A percentile compares a stretch with the other conserved stretches of the same genome.
Evolutionary conservation across 768 basidiomycete species (phyloP).

Genomic region (Tricholoma saponaceum): DNA sequence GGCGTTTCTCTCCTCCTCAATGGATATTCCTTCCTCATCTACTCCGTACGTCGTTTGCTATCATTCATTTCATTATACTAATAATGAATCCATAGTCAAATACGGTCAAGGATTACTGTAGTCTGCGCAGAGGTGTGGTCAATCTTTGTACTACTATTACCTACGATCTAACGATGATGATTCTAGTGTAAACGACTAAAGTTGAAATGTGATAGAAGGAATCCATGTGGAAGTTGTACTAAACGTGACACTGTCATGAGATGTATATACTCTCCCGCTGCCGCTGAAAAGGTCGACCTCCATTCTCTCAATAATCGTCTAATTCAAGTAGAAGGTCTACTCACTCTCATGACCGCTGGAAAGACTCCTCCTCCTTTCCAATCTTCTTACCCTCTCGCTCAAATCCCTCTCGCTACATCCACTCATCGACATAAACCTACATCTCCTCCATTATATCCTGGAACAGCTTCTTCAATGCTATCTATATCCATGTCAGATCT

Average conservation of each 20-base stretch:
- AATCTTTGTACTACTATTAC: conserved; percentile 1
- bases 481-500: conserved; percentile 56
- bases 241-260: conserved; percentile 73
- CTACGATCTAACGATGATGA: conserved; percentile 4
- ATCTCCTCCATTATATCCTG: no score
- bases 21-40: neutral
- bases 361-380: conserved; percentile 32
- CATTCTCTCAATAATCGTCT: conserved; percentile 82
- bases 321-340: conserved; percentile 60
- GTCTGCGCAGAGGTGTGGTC: conserved; percentile 72
- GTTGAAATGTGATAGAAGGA: conserved; percentile 77
- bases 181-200: conserved; percentile 82
- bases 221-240: conserved; percentile 72
- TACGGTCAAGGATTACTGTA: conserved; percentile 74
- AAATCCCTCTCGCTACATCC: conserved; percentile 10
- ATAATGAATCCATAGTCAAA: conserved; percentile 39
- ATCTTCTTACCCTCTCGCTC: conserved; percentile 30
- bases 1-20: neutral
- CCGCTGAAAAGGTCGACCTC: conserved; percentile 83
- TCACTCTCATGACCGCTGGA: conserved; percentile 46
- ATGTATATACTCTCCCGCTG: conserved; percentile 77
- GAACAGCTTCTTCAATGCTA: conserved; percentile 34
- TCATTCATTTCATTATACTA: neutral
- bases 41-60: conserved; percentile 14
- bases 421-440: conserved; percentile 31